Evolutionary conservation across 2,329 filamentous ascomycete species (phyloP).

Genomic region (Nigrospora osmanthi): DNA sequence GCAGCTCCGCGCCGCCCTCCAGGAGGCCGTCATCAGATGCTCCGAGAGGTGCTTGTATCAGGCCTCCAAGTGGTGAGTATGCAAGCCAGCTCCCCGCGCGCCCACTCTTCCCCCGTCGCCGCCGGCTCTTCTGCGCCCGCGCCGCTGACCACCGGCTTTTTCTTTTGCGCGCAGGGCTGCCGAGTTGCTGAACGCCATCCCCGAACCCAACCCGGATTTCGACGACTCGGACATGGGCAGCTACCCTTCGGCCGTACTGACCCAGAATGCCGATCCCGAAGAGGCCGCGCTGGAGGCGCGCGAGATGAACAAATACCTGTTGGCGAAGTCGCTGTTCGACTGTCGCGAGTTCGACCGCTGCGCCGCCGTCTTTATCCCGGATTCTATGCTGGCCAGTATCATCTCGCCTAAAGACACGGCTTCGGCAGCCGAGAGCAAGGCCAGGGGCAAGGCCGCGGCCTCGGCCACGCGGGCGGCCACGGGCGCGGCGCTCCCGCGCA

Average conservation of each 20-base stretch:
- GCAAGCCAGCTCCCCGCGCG: neutral
- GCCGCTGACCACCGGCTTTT: slow-evolving; percentile 9
- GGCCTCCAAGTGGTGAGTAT: slow-evolving; percentile 80
- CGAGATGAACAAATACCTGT: slow-evolving; percentile 75
- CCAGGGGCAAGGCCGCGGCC: slow-evolving; percentile 53
- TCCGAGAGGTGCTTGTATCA: slow-evolving; percentile 94
- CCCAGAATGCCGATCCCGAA: slow-evolving; percentile 55
- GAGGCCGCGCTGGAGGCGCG: slow-evolving; percentile 71
- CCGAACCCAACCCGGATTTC: slow-evolving; percentile 34
- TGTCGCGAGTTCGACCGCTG: slow-evolving; percentile 93
- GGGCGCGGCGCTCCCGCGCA: slow-evolving; percentile 33
- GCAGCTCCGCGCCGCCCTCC: slow-evolving; percentile 66
- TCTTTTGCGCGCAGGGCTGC: slow-evolving; percentile 60
- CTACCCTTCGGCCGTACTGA: slow-evolving; percentile 40
- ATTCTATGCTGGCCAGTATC: slow-evolving; percentile 64
- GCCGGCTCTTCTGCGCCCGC: neutral
- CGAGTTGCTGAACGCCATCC: slow-evolving; percentile 81
- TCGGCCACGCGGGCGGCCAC: slow-evolving; percentile 10
- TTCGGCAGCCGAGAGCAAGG: slow-evolving; percentile 34
- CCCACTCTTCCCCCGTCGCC: neutral
- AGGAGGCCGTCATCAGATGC: slow-evolving; percentile 82
- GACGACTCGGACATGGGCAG: slow-evolving; percentile 23
- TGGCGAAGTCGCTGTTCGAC: slow-evolving; percentile 92
- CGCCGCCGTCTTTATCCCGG: slow-evolving; percentile 79
- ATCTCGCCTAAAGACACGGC: slow-evolving; percentile 39